Conservation (phyloP, 495 filamentous ascomycete species). For the Amphirosellinia nigrospora region DNA sequence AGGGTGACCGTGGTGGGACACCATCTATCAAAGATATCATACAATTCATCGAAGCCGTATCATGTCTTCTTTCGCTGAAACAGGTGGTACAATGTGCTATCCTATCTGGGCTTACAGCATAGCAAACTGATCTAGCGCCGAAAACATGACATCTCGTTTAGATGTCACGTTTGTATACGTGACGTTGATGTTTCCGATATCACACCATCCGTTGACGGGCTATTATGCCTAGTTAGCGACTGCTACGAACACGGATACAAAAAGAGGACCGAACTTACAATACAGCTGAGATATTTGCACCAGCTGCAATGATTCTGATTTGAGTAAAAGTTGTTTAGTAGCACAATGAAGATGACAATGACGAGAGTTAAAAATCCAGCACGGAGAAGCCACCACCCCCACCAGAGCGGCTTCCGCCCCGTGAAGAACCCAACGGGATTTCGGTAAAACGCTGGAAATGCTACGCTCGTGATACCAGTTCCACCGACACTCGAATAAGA, state of each 20-base stretch:
- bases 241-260: background rate
- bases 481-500: slow-evolving; percentile 51
- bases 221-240: slow-evolving; percentile 36
- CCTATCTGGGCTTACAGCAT: background rate
- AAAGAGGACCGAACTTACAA: slow-evolving; percentile 67
- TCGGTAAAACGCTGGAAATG: slow-evolving; percentile 65
- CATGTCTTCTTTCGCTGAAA: background rate
- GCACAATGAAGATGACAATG: slow-evolving; percentile 79
- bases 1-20: background rate
- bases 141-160: slow-evolving; percentile 38
- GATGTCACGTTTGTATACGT: slow-evolving; percentile 35
- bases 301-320: slow-evolving; percentile 76
- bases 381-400: slow-evolving; percentile 94
- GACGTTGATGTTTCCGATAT: slow-evolving; percentile 62
- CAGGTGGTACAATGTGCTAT: background rate
- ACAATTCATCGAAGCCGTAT: slow-evolving; percentile 11
- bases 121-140: background rate
- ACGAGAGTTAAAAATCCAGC: slow-evolving; percentile 79
- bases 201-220: slow-evolving; percentile 81
- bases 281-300: slow-evolving; percentile 93
- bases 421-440: slow-evolving; percentile 85
- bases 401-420: slow-evolving; percentile 90
- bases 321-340: slow-evolving; percentile 89
- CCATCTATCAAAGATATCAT: slow-evolving; percentile 19
- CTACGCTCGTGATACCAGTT: slow-evolving; percentile 46